phyloP scores from a whole-genome alignment of 1,284 basidiomycete species.

The Schizophyllum commune region DNA sequence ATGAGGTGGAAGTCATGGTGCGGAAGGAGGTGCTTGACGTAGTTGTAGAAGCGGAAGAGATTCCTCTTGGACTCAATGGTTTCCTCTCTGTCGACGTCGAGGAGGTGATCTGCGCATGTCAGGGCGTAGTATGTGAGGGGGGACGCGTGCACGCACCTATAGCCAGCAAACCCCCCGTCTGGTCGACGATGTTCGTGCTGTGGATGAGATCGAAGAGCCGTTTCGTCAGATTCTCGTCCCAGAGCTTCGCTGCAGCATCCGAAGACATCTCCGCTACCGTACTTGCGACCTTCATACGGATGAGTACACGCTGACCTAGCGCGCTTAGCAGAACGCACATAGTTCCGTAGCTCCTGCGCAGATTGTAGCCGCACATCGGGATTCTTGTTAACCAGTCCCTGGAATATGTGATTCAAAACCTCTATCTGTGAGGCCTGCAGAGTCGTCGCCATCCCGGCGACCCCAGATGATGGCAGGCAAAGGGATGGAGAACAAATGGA shows the following conservation, averaged over 20 bases:
- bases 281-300: slow-evolving; percentile 48
- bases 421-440: neutral
- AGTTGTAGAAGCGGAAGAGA: slow-evolving; percentile 86
- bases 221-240: slow-evolving; percentile 77
- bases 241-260: slow-evolving; percentile 68
- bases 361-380: slow-evolving; percentile 55
- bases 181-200: slow-evolving; percentile 66
- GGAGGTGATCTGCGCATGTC: slow-evolving; percentile 49
- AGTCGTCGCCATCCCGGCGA: neutral
- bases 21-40: slow-evolving; percentile 80
- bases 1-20: slow-evolving; percentile 82
- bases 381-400: slow-evolving; percentile 53
- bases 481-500: neutral
- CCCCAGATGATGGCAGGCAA: neutral
- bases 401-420: slow-evolving; percentile 51
- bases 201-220: slow-evolving; percentile 79
- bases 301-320: slow-evolving; percentile 6
- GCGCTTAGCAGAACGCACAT: slow-evolving; percentile 37
- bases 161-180: slow-evolving; percentile 75
- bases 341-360: slow-evolving; percentile 61
- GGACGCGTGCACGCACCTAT: slow-evolving; percentile 50
- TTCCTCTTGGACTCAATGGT: slow-evolving; percentile 69
- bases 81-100: slow-evolving; percentile 67
- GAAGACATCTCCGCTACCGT: slow-evolving; percentile 71
- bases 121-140: slow-evolving; percentile 8